phyloP scores from a whole-genome alignment of 2,329 filamentous ascomycete species.

The Scedosporium boydii region DNA sequence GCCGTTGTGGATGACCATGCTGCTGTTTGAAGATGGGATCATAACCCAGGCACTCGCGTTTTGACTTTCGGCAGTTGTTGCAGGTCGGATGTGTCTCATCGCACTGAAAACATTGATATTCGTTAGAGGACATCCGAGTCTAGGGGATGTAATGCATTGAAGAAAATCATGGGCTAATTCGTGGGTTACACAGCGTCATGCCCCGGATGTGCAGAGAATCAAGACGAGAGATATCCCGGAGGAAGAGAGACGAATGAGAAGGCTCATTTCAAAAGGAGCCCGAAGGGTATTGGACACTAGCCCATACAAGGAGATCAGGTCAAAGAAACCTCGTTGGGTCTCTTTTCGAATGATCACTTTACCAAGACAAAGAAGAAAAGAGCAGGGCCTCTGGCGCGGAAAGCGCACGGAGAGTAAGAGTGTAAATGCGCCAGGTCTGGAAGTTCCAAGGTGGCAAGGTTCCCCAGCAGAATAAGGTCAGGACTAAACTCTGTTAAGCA shows the following conservation, averaged over 20 bases:
- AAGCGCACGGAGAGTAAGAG: too few relatives aligned
- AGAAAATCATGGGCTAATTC: not conserved
- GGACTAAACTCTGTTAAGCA: not conserved
- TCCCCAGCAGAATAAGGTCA: not conserved
- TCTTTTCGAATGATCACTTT: too few relatives aligned
- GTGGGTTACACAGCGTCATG: not conserved
- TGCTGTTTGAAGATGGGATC: conserved; percentile 77
- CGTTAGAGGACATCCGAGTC: not conserved
- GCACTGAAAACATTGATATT: conserved; percentile 51
- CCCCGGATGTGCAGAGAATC: too few relatives aligned
- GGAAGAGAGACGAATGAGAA: too few relatives aligned
- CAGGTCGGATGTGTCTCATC: conserved; percentile 92
- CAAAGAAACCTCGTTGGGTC: too few relatives aligned
- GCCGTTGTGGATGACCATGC: conserved; percentile 13
- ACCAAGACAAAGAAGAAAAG: too few relatives aligned
- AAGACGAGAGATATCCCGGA: too few relatives aligned
- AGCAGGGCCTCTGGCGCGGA: too few relatives aligned
- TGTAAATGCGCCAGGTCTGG: too few relatives aligned
- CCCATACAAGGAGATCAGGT: too few relatives aligned
- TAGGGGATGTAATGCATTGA: not conserved
- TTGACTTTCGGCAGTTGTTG: conserved; percentile 82
- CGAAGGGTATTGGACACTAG: too few relatives aligned
- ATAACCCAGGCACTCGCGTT: conserved; percentile 78
- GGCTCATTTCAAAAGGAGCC: too few relatives aligned
- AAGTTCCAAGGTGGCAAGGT: not conserved